Base-by-base conservation (phyloP, 208 protist genomes). In the Naegleria fowleri region DNA sequence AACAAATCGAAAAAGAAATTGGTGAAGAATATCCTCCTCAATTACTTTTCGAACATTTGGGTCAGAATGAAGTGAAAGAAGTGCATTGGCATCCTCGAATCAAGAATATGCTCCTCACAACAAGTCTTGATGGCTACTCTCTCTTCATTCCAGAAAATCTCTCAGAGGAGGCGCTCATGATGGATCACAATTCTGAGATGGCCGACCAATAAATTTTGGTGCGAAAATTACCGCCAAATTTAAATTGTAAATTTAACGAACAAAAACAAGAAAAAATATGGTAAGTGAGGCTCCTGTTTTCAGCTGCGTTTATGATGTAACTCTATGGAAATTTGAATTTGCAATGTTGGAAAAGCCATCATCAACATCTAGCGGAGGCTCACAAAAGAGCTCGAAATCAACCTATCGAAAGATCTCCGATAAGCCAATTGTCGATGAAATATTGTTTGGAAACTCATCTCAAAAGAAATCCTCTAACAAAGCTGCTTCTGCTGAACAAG, bases 1-100 rank as follows among this genome's bases (percentile, higher is more conserved):
- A 98, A 40, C n/a, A 89, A 75, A 79, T 79, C 36, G n/a, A 89
- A 89, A 33, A 41, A 15, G 86, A 89, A 29, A 43, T 39, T 6
- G 90, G 88, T 41, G 5, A 48, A 1, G 91, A 95, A 67, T 83
- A 96, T 7, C 97, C 97, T 39, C 94, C 95, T 43, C 98, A 99
- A 95, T 94, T 99, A 41, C 96, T 99, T 92, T 99, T 99, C 92
- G 95, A 99, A 90, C 98, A 99, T 93, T 96, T 98, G 93, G 98
- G 98, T 36, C 97, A 99, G 83, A 90, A 94, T 59, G 95, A 98
- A 92, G 94, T 98, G 83, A 99, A 99, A 96, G 98, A 99, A 94
- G 95, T 97, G 25, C 98, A 99, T 93, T 99, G 98, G 98, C 98
- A 99, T 94, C 92, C 94, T 90, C 97, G 99, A 95, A 96, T 99